Percentiles rank a stretch among this genome's conserved stretches.
These are phyloP conservation scores for Russula olivacea DNA, from an alignment of 768 basidiomycete genomes.

Conservation along the genomic window DNA sequence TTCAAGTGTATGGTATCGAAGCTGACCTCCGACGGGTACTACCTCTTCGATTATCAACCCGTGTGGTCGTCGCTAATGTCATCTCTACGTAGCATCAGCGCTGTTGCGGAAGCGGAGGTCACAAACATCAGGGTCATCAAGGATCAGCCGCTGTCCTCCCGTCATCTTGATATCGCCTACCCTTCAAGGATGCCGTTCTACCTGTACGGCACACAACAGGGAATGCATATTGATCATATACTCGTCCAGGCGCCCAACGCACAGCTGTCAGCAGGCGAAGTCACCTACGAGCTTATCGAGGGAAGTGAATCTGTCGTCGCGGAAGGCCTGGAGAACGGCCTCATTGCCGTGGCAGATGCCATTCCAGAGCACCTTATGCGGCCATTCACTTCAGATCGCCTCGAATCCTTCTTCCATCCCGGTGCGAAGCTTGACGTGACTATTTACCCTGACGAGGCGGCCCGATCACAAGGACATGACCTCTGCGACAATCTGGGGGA, in stretches of 20 bases:
- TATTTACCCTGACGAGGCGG: conserved; percentile 19
- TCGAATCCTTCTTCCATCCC: conserved; percentile 14
- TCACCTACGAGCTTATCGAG: conserved; percentile 16
- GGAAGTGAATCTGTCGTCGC: conserved; percentile 10
- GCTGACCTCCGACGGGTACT: conserved; percentile 19
- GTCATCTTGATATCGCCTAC: conserved; percentile 32
- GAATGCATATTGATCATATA: conserved; percentile 36
- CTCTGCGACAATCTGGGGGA: conserved; percentile 17
- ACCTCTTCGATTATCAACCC: not conserved
- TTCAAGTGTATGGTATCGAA: conserved; percentile 19
- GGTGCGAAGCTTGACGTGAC: conserved; percentile 19
- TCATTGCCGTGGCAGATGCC: conserved; percentile 22
- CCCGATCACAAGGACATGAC: conserved; percentile 15
- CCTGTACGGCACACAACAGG: conserved; percentile 33
- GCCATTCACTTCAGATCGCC: conserved; percentile 15
- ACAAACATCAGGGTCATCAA: conserved; percentile 33
- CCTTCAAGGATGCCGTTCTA: conserved; percentile 36
- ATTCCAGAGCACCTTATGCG: conserved; percentile 26
- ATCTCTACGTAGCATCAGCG: conserved; percentile 12
- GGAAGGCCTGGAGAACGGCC: conserved; percentile 19
- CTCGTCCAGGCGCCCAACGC: conserved; percentile 27
- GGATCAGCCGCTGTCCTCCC: conserved; percentile 30
- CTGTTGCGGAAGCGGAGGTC: conserved; percentile 20
- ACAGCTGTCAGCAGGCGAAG: conserved; percentile 25
- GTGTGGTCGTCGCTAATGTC: not conserved